A percentile compares a stretch with the other conserved stretches of the same genome.
phyloP scores from a whole-genome alignment of 2,329 filamentous ascomycete genomes.

The Rutstroemia sp. region DNA sequence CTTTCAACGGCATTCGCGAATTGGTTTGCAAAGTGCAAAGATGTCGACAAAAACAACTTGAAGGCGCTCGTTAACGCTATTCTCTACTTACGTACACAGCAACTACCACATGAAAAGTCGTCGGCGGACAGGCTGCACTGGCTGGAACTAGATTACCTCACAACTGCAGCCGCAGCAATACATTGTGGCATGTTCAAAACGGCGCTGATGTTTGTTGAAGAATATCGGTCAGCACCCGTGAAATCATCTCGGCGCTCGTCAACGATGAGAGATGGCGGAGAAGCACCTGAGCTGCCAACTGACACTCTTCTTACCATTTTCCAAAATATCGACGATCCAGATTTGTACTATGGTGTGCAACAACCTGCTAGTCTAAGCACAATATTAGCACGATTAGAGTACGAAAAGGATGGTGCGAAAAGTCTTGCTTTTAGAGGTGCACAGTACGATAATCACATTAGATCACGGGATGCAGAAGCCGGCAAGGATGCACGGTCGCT shows the following conservation, averaged over 20 bases:
- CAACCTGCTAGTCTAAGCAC: conserved; percentile 69
- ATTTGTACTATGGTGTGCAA: conserved; percentile 88
- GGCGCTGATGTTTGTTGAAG: conserved; percentile 76
- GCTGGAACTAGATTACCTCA: conserved; percentile 74
- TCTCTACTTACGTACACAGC: conserved; percentile 81
- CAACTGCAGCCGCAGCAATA: conserved; percentile 64
- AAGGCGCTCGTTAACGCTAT: conserved; percentile 71
- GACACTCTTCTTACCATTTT: conserved; percentile 76
- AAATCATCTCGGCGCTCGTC: conserved; percentile 62
- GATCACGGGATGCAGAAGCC: conserved; percentile 47
- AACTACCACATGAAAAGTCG: conserved; percentile 65
- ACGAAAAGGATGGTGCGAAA: conserved; percentile 81
- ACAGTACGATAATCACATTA: conserved; percentile 79
- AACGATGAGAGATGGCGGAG: conserved; percentile 36
- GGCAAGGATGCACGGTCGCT: conserved; percentile 59
- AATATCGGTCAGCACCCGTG: conserved; percentile 50
- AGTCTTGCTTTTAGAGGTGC: conserved; percentile 87
- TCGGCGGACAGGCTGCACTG: conserved; percentile 73
- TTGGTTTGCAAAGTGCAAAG: conserved; percentile 50
- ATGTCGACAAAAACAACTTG: conserved; percentile 50
- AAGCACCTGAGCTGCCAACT: conserved; percentile 41
- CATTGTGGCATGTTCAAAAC: conserved; percentile 81
- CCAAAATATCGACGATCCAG: conserved; percentile 88
- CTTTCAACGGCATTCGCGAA: conserved; percentile 59
- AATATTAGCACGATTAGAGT: conserved; percentile 75